Base-by-base conservation (phyloP, 257 asterid species). In the Capsicum baccatum region DNA sequence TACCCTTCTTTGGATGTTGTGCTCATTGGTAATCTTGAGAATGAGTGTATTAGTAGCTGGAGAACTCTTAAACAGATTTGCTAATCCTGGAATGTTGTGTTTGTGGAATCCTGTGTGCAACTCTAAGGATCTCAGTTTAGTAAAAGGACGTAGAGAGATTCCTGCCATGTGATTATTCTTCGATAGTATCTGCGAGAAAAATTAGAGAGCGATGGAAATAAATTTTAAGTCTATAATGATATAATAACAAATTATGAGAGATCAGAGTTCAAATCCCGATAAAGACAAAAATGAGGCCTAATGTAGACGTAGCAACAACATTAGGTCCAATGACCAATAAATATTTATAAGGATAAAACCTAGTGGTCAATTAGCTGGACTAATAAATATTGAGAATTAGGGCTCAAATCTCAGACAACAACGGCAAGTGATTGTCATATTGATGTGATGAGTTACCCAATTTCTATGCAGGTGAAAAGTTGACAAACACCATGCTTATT, bases 11-110 rank as follows among this genome's bases (percentile, higher is more conserved):
- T 90, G 90, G 6, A 82, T 71, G 47, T 48, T 83, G 13, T 66
- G 89, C 79, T 82, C 89, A 19, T 74, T 83, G 47, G 63, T 79
- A 68, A 95, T 92, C 73, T 85, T 94, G 91, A 95, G 91, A 26
- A 70, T 83, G 48, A 95, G 87, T 11, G 94, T 93, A 82, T 91
- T 90, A 47, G 90, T 81, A 48, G 80, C 48, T 56, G 97, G 97
- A 79, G 92, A 86, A 82, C 89, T 90, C 60, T 85, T 74, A 86
- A 94, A 92, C 10, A 95, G 84, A 81, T 86, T 87, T 62, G 94
- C 95, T 54, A 95, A 67, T 73, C 92, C 93, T 3, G 91, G 86
- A 86, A 90, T 92, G 63, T 90, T 92, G 47, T 91, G 92, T 84
- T 91, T 91, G 85, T 88, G 86, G 83, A 95, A 91, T 21, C 87